phyloP scores from a whole-genome alignment of 192 early-diverging fungal species.

The Linderina pennispora region DNA sequence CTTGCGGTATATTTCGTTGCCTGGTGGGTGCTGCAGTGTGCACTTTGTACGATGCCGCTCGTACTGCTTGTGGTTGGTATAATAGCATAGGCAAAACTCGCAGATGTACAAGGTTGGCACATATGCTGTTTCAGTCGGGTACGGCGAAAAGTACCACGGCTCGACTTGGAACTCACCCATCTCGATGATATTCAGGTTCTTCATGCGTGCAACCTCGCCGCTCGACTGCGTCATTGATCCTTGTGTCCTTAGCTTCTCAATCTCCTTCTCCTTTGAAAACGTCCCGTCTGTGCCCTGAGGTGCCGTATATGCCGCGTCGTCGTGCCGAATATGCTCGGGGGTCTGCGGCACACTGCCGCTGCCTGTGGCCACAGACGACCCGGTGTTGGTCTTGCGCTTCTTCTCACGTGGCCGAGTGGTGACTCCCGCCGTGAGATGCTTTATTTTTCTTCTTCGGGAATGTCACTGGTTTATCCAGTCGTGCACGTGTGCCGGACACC shows the following conservation, averaged over 20 bases:
- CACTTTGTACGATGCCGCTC: slow-evolving; percentile 83
- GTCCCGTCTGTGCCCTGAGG: slow-evolving; percentile 25
- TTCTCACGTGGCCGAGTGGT: slow-evolving; percentile 33
- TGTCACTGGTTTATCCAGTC: slow-evolving; percentile 61
- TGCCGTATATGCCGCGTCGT: slow-evolving; percentile 39
- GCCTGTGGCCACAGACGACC: slow-evolving; percentile 29
- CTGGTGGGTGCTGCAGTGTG: slow-evolving; percentile 89
- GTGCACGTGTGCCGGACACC: slow-evolving; percentile 63
- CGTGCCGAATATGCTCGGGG: slow-evolving; percentile 30
- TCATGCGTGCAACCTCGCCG: slow-evolving; percentile 89
- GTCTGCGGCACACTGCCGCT: slow-evolving; percentile 41
- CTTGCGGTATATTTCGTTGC: slow-evolving; percentile 97
- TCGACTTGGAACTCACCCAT: slow-evolving; percentile 91
- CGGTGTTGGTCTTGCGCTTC: slow-evolving; percentile 47
- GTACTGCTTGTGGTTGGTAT: slow-evolving; percentile 66
- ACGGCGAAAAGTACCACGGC: slow-evolving; percentile 99
- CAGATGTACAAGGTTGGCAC: slow-evolving; percentile 83
- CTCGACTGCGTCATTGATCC: slow-evolving; percentile 97
- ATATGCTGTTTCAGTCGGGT: slow-evolving; percentile 81
- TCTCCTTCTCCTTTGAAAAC: slow-evolving; percentile 94
- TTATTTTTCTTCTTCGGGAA: slow-evolving; percentile 64
- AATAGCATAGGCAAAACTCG: slow-evolving; percentile 90
- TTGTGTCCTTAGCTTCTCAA: slow-evolving; percentile 86
- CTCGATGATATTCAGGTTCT: slow-evolving; percentile 89
- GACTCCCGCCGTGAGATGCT: slow-evolving; percentile 10